Conservation (phyloP, 2,329 filamentous ascomycete genomes). For the Monilinia laxa region DNA sequence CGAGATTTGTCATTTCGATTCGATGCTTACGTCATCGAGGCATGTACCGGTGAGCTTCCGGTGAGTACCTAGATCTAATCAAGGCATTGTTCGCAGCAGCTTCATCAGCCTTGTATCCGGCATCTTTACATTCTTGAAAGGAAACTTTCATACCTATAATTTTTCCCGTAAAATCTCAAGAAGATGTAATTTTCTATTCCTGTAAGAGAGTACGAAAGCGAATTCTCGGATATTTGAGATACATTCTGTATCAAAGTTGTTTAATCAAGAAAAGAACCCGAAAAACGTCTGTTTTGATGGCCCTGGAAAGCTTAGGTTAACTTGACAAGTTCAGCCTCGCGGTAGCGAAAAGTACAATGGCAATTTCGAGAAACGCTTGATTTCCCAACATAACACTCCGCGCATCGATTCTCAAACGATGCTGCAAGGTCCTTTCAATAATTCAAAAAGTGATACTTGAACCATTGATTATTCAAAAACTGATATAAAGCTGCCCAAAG, state of each 20-base stretch:
- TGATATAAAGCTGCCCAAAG: background rate
- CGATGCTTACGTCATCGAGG: too few relatives aligned
- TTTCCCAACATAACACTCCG: slow-evolving; percentile 3
- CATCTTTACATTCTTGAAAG: too few relatives aligned
- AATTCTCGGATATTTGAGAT: background rate
- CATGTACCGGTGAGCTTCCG: too few relatives aligned
- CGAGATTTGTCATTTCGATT: too few relatives aligned
- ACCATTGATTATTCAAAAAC: background rate
- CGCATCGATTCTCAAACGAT: slow-evolving; percentile 16
- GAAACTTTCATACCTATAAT: too few relatives aligned
- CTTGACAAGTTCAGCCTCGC: slow-evolving; percentile 8
- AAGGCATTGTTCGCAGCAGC: too few relatives aligned
- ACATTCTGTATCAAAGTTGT: background rate
- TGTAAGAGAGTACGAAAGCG: background rate
- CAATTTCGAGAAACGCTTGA: slow-evolving; percentile 13
- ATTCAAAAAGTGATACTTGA: slow-evolving; percentile 5
- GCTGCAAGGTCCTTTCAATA: slow-evolving; percentile 1
- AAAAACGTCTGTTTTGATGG: background rate
- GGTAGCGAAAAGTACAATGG: slow-evolving; percentile 15
- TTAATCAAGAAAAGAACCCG: background rate
- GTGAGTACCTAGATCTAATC: too few relatives aligned
- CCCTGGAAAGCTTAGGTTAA: background rate
- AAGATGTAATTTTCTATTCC: too few relatives aligned
- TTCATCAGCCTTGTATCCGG: too few relatives aligned
- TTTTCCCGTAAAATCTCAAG: too few relatives aligned